Conservation (phyloP, 2,329 filamentous ascomycete species). For the Teratosphaeria gauchensis region DNA sequence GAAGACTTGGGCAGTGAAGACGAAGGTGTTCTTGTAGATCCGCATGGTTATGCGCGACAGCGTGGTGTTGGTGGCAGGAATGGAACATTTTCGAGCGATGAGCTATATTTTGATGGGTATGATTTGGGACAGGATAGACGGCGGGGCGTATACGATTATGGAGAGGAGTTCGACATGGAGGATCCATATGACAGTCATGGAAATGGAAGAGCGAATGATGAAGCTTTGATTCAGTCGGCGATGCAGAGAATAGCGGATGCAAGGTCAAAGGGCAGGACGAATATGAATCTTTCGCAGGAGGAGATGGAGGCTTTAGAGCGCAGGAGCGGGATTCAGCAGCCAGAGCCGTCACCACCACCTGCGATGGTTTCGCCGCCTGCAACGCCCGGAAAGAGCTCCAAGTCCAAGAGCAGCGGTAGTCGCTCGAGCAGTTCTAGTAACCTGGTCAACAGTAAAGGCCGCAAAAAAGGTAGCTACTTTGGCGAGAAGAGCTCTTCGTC, state of each 20-base stretch:
- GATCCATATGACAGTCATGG: slow-evolving; percentile 38
- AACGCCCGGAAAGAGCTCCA: slow-evolving; percentile 17
- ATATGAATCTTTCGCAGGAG: slow-evolving; percentile 69
- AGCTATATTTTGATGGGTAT: slow-evolving; percentile 40
- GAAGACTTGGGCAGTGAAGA: slow-evolving; percentile 54
- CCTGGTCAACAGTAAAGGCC: slow-evolving; percentile 25
- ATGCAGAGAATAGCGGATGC: slow-evolving; percentile 71
- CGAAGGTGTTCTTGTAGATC: slow-evolving; percentile 34
- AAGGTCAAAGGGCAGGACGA: slow-evolving; percentile 62
- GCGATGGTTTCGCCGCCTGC: slow-evolving; percentile 23
- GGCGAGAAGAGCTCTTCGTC: slow-evolving; percentile 14
- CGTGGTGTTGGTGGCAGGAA: slow-evolving; percentile 24
- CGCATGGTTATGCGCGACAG: slow-evolving; percentile 24
- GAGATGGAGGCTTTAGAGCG: slow-evolving; percentile 70
- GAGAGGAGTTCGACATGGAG: slow-evolving; percentile 41
- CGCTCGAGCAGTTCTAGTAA: slow-evolving; percentile 28
- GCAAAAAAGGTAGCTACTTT: slow-evolving; percentile 23
- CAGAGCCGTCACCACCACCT: slow-evolving; percentile 11
- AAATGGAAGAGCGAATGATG: slow-evolving; percentile 56
- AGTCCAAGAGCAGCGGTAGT: slow-evolving; percentile 22
- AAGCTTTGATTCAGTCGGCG: slow-evolving; percentile 66
- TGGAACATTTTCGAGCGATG: slow-evolving; percentile 24
- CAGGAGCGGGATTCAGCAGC: slow-evolving; percentile 17
- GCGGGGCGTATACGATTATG: slow-evolving; percentile 35
- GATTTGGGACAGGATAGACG: slow-evolving; percentile 34